Conservation (phyloP, 768 basidiomycete species). For the Tubosaeta sp. region DNA sequence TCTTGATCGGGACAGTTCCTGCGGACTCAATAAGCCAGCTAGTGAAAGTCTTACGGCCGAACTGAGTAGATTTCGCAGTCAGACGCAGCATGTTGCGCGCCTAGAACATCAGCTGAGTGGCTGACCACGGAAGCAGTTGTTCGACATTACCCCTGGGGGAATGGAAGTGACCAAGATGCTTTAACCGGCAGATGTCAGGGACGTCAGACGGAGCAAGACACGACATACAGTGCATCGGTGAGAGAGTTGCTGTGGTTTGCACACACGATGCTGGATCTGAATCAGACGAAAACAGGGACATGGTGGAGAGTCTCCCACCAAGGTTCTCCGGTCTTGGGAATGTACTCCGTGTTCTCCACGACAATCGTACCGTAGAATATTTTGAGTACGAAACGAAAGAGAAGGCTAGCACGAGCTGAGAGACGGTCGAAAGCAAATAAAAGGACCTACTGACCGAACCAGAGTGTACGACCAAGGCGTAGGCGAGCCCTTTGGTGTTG, state of each 20-base stretch:
- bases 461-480: constrained; percentile 64
- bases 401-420: constrained; percentile 38
- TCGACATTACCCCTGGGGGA: constrained; percentile 52
- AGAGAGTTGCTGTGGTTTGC: constrained; percentile 86
- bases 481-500: constrained; percentile 38
- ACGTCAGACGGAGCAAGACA: neutral
- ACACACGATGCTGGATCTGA: constrained; percentile 62
- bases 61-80: constrained; percentile 86
- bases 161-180: constrained; percentile 74
- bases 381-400: constrained; percentile 81
- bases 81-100: constrained; percentile 75
- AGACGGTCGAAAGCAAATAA: neutral
- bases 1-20: constrained; percentile 79
- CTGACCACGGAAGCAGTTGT: constrained; percentile 1
- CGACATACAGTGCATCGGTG: constrained; percentile 76
- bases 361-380: constrained; percentile 91
- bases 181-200: neutral
- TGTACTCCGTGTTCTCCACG: constrained; percentile 67
- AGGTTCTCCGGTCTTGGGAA: constrained; percentile 70
- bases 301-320: constrained; percentile 44
- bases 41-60: constrained; percentile 78
- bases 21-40: constrained; percentile 89
- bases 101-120: constrained; percentile 32
- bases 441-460: constrained; percentile 47
- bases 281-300: neutral